Evolutionary conservation across 2,329 filamentous ascomycete genomes (phyloP), one percentile per base, ranked within the genome.

Genomic region (Trichoderma guizhouense): DNA sequence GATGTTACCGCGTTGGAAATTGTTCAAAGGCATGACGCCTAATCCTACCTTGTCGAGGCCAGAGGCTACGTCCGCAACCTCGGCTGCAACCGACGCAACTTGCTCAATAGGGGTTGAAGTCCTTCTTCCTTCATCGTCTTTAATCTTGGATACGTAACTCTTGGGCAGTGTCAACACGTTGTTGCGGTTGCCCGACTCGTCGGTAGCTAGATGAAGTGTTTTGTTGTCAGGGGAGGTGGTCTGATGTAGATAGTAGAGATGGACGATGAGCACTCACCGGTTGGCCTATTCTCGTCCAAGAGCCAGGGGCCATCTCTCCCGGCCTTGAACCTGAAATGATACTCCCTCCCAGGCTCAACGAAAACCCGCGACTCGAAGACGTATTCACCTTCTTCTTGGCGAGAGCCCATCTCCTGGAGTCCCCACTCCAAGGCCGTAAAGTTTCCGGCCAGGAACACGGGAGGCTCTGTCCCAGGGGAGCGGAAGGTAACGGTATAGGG

Each of bases 291-390:
- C 72, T 93, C 89, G 75, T 94, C 88, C 60, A 93, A 80, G 28
- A 90, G 84, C 91, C 91, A 93, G 88, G 90, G 92, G 74, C 92
- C 87, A 62, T 88, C 88, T 24, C 85, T 79, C 11, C 91, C 91
- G 43, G 92, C 83, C 34, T 91, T 87, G 75, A 94, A 92, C 80
- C 93, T 94, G 85, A 94, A 95, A 76, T 92, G 89, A 74, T 93
- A 88, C 71, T 88, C 86, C 61, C 87, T 85, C 26, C 87, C 87
- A 26, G 87, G 83, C 21, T 88, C 83, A 8, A 87, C 84, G 43
- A 85, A 79, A 58, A 93, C 83, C 1, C 84, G 80, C 72, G 88
- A 88, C 57, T 81, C 84, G 78, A 92, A 94, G 14, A 86, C 78
- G 72, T 88, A 82, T 69, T 90, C 83, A n/a, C 86, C 87, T 43